These are phyloP conservation scores for Mycotypha africana DNA, from an alignment of 371 early-diverging fungal genomes.

Conservation along the genomic window DNA sequence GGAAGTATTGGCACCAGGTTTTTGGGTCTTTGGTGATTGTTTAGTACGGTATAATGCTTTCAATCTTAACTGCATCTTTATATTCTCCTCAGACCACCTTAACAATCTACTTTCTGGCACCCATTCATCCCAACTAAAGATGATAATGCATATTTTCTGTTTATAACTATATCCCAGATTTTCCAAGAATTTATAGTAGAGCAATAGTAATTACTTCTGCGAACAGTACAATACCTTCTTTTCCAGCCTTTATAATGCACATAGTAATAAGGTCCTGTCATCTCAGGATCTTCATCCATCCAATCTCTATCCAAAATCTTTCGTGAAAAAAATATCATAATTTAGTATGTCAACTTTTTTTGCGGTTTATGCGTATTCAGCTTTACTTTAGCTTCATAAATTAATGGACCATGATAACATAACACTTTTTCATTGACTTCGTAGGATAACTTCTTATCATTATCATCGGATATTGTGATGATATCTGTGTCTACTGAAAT, in stretches of 20 bases:
- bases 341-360: neutral
- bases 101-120: conserved; percentile 84
- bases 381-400: conserved; percentile 95
- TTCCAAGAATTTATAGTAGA: too few relatives aligned
- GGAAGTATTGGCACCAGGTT: too few relatives aligned
- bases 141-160: too few relatives aligned
- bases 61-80: conserved; percentile 74
- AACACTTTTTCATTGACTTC: conserved; percentile 75
- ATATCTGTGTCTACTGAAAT: too few relatives aligned
- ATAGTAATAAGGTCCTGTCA: conserved; percentile 80
- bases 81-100: conserved; percentile 79
- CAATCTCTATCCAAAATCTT: conserved; percentile 28
- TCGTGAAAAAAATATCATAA: neutral
- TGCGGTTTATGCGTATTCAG: neutral
- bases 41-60: conserved; percentile 42
- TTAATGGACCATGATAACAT: conserved; percentile 92
- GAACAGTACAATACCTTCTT: conserved; percentile 75
- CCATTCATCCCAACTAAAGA: conserved; percentile 97
- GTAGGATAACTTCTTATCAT: conserved; percentile 15
- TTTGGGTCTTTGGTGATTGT: conserved; percentile 1
- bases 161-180: conserved; percentile 1
- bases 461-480: too few relatives aligned
- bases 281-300: conserved; percentile 25
- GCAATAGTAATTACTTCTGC: conserved; percentile 14
- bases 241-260: conserved; percentile 99